Conservation (phyloP, 1,139 yeast species). For the Geotrichum citri-aurantii region DNA sequence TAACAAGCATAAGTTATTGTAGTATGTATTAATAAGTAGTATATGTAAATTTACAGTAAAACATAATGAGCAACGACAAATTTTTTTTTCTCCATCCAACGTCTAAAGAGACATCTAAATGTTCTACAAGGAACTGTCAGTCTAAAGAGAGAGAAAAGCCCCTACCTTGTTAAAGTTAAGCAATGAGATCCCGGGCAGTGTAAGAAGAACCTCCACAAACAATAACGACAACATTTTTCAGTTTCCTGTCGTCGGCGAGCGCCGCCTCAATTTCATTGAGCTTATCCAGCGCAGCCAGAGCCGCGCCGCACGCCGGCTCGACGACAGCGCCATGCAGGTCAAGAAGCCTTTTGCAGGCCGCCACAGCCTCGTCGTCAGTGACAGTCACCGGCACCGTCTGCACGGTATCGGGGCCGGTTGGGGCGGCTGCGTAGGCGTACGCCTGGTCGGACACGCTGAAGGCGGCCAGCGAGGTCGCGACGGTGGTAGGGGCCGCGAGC, state of each 20-base stretch:
- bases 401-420: neutral
- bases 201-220: conserved; percentile 36
- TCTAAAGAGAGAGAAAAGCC: neutral
- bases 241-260: conserved; percentile 25
- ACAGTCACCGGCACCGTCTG: conserved; percentile 2
- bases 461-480: conserved; percentile 28
- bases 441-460: conserved; percentile 48
- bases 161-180: neutral
- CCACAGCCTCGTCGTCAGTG: conserved; percentile 33
- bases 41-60: neutral
- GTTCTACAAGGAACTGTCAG: neutral
- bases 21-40: neutral
- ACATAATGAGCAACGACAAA: neutral
- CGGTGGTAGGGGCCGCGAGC: conserved; percentile 3
- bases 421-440: conserved; percentile 30
- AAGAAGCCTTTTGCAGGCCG: conserved; percentile 48
- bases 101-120: too few species aligned
- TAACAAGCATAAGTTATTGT: neutral
- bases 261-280: conserved; percentile 28
- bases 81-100: neutral
- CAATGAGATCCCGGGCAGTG: conserved; percentile 9
- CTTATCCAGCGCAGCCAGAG: conserved; percentile 46
- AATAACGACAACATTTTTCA: conserved; percentile 32
- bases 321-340: conserved; percentile 47
- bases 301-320: conserved; percentile 77